Base-by-base conservation (phyloP, 495 filamentous ascomycete genomes). In the Hapsidospora chrysogenum region DNA sequence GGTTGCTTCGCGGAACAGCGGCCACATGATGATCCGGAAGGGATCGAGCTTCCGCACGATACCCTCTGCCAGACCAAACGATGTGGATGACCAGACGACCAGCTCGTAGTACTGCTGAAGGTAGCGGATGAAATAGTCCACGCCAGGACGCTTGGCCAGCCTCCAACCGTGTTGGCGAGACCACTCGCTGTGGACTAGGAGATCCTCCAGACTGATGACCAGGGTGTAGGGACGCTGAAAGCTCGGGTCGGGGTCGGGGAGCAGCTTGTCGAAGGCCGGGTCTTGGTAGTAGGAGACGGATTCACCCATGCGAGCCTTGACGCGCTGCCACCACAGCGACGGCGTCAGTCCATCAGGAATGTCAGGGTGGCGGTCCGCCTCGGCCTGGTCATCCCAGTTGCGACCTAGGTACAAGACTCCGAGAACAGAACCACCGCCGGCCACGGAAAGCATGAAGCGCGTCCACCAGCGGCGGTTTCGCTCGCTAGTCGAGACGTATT, bases 81-180 rank as follows among this genome's bases (percentile, higher is more conserved):
- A 80, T 11, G 85, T 74, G 37, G 67, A 83, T 18, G 92, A 95
- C 63, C 94, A 97, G 30, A 97, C 70, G 25, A 95, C 92, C 16
- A 97, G 66, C 53, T 97, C 89, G 55, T 94, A 97, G 64, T 96
- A 95, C 52, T 94, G 84, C 56, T 78, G 85, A 26, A 97, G 66
- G 51, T 97, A 97, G 48, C 80, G 82, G 36, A 97, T 56, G 63
- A 97, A 96, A 63, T 97, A 97, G 60, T 97, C 89, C 30, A 93
- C 68, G 27, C 89, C 89, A 18, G 89, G 89, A 22, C 89, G 74
- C 61, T 97, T 97, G 28, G 89, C 89, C 44, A 87, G 71, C 38
- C 87, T 74, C 87, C 89, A 97, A 18, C 89, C 89, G 46, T 95
- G 80, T 45, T 96, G 79, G 33, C 85, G 72, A 15, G 72, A 72